Evolutionary conservation across 2,329 filamentous ascomycete genomes (phyloP), one percentile per base, ranked within the genome.

Genomic region (Botryotinia globosa): DNA sequence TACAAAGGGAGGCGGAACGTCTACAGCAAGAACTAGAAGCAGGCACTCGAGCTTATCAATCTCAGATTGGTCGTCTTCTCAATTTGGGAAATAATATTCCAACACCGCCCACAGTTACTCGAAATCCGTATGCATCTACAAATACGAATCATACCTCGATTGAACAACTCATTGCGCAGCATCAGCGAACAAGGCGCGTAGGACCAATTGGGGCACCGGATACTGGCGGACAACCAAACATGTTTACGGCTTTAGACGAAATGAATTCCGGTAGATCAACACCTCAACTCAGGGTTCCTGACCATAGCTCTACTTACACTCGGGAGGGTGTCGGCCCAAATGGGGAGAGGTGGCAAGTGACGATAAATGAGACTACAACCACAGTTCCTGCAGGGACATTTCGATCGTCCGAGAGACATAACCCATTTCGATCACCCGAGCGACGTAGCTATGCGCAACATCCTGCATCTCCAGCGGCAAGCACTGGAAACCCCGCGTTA

Each of bases 261-360:
- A 78, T 73, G 69, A 78, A 75, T 54, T 75, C 78, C 25, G 78
- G 77, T 39, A 76, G 72, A 79, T 77, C 72, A 69, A 76, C 73
- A 78, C 76, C 74, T 75, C 79, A 71, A 68, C 66, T 79, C 77
- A 69, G 80, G 74, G 74, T 80, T 59, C 80, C 82, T 25, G 81
- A 83, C 67, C 75, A 79, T 42, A 82, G 81, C 14, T 82, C 83
- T 34, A 85, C 83, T 16, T 82, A 86, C 32, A 83, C 85, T 14
- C 84, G 85, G 45, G 86, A 88, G 77, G 83, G 83, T 14, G 77
- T 85, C 45, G 84, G 84, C 0, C 84, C 85, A 16, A 85, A 87
- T 75, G 86, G 86, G 25, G 83, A 86, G 73, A 82, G 85, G 72
- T 87, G 85, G 83, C 84, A 85, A 59, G 81, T 88, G 70, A 86